Conservation (phyloP, 176 grass and related monocot species). For the Zoysia pacifica region DNA sequence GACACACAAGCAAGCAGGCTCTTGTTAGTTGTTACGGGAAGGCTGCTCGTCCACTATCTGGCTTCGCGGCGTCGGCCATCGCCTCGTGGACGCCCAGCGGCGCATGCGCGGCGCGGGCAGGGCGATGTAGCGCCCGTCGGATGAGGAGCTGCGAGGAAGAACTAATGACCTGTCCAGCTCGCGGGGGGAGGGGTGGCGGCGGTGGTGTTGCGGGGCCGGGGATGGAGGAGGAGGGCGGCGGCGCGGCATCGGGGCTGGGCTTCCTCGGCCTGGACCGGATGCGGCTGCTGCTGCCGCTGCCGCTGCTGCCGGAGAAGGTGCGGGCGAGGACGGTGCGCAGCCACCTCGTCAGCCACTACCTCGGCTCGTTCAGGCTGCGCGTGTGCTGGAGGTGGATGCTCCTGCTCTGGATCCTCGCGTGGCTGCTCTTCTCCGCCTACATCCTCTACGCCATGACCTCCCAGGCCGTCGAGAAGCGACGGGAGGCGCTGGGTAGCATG, state of each 20-base stretch:
- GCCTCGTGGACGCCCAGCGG: not conserved
- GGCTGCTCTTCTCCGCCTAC: constrained; percentile 9
- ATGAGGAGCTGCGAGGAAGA: not conserved
- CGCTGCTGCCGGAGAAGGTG: constrained; percentile 59
- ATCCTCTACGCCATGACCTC: constrained; percentile 43
- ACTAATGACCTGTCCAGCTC: constrained; percentile 10
- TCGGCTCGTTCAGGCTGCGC: constrained; percentile 42
- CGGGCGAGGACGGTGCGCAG: constrained; percentile 43
- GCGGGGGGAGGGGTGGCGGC: not conserved
- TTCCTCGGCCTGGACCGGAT: constrained; percentile 46
- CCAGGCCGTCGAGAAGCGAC: constrained; percentile 54
- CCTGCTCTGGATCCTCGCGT: constrained; percentile 47
- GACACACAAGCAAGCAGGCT: too few species aligned
- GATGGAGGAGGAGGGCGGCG: constrained; percentile 39
- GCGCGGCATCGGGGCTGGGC: constrained; percentile 20
- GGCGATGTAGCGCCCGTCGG: constrained; percentile 25
- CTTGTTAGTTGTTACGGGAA: too few species aligned
- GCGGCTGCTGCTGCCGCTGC: constrained; percentile 22
- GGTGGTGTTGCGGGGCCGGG: not conserved
- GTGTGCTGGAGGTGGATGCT: constrained; percentile 49
- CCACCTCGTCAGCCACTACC: constrained; percentile 56
- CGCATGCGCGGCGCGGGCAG: constrained; percentile 18
- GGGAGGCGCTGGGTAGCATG: constrained; percentile 79
- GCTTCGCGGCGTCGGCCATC: too few species aligned
- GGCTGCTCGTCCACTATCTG: too few species aligned